Evolutionary conservation across 257 asterid genomes (phyloP).

Genomic region (Avicennia marina): DNA sequence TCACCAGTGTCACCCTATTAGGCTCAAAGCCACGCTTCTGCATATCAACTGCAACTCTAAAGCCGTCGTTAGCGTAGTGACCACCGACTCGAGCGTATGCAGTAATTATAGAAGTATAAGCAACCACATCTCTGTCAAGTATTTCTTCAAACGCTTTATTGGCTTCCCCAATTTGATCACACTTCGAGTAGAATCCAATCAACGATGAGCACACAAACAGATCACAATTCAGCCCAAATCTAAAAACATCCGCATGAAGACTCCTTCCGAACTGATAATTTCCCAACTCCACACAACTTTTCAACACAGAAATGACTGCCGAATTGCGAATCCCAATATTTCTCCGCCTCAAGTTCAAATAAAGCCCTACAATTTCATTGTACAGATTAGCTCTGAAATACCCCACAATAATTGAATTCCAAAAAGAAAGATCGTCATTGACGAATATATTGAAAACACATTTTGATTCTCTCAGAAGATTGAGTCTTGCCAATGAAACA

Average conservation of each 20-base stretch:
- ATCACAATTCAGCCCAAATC: constrained; percentile 39
- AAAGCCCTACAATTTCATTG: constrained; percentile 34
- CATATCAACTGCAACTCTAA: constrained; percentile 38
- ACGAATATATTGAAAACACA: constrained; percentile 29
- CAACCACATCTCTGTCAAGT: constrained; percentile 46
- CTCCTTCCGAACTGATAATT: constrained; percentile 35
- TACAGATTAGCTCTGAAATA: constrained; percentile 34
- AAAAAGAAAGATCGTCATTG: constrained; percentile 21
- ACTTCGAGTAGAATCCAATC: constrained; percentile 28
- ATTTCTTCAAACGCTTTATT: constrained; percentile 59
- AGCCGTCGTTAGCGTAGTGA: constrained; percentile 28
- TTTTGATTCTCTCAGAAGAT: constrained; percentile 37
- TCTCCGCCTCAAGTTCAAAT: constrained; percentile 28
- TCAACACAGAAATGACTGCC: constrained; percentile 43
- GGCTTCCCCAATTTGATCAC: constrained; percentile 34
- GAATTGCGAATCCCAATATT: constrained; percentile 30
- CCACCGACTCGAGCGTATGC: constrained; percentile 39
- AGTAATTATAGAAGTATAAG: constrained; percentile 47
- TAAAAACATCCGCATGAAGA: constrained; percentile 42
- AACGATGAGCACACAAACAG: constrained; percentile 51
- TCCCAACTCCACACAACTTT: constrained; percentile 42
- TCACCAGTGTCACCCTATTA: constrained; percentile 57
- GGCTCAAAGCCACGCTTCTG: constrained; percentile 50
- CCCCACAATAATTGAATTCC: constrained; percentile 40
- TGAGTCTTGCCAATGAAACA: constrained; percentile 28